A percentile compares a stretch with the other conserved stretches of the same genome.
Conservation (phyloP, 225 moss, liverwort and hornwort genomes). For the Antitrichia curtipendula region DNA sequence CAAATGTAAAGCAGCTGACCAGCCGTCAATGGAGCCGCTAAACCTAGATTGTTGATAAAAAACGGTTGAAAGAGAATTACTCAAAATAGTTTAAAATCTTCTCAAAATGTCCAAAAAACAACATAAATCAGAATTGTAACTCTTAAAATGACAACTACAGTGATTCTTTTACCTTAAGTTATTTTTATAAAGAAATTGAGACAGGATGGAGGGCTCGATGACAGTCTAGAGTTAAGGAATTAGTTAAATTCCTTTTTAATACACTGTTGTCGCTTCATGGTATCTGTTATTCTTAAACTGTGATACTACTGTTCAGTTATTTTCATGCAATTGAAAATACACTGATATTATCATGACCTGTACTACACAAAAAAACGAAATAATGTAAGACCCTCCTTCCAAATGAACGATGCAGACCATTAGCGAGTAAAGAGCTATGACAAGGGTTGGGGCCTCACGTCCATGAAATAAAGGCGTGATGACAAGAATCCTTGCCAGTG, state of each 20-base stretch:
- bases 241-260: background rate
- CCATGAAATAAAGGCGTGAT: conserved; percentile 76
- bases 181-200: background rate
- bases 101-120: background rate
- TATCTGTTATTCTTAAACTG: background rate
- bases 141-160: no score
- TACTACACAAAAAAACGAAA: background rate
- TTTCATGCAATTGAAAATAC: background rate
- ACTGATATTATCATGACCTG: background rate
- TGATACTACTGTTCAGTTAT: background rate
- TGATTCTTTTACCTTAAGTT: background rate
- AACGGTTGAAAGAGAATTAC: background rate
- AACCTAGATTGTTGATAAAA: background rate
- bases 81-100: background rate
- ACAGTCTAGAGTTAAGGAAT: no score
- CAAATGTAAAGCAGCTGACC: background rate
- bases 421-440: background rate
- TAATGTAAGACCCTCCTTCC: background rate
- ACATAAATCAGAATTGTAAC: background rate
- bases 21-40: background rate
- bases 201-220: background rate
- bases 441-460: conserved; percentile 23
- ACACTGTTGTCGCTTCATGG: background rate
- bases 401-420: background rate
- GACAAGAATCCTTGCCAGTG: conserved; percentile 98